Evolutionary conservation across 306 rosid species (phyloP).

Genomic region (Castanea sativa): DNA sequence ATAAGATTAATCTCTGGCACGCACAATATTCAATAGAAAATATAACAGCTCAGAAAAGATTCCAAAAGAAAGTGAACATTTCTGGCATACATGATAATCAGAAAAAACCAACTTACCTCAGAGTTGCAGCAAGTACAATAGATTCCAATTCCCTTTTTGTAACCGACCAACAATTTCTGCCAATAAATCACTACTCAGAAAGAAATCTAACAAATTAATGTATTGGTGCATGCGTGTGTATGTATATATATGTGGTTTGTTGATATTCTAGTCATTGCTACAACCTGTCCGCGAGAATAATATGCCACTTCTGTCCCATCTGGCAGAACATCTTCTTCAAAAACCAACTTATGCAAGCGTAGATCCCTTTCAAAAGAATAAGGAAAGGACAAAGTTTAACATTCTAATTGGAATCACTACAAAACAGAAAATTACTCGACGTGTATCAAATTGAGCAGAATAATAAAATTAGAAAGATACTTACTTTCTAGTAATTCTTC

Average conservation of each 20-base stretch:
- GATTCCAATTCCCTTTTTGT: conserved; percentile 70
- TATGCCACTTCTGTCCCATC: conserved; percentile 90
- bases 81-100: neutral
- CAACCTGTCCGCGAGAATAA: conserved; percentile 77
- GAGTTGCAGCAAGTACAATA: conserved; percentile 71
- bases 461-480: conserved; percentile 19
- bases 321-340: conserved; percentile 67
- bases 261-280: conserved; percentile 4
- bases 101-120: conserved; percentile 49
- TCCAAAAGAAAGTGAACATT: no score
- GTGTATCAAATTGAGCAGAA: neutral
- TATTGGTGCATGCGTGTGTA: no score
- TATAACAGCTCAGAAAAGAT: no score
- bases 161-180: conserved; percentile 77
- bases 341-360: conserved; percentile 85
- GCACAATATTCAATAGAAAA: conserved; percentile 10
- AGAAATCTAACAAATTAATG: neutral
- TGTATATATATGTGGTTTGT: neutral
- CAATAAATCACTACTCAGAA: conserved; percentile 28
- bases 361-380: conserved; percentile 55
- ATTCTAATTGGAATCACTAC: neutral
- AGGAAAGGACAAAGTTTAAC: conserved; percentile 1
- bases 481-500: conserved; percentile 84
- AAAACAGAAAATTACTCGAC: neutral
- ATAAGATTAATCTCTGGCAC: neutral